phyloP scores from a whole-genome alignment of 176 grass and related monocot species.

The Eleusine indica region DNA sequence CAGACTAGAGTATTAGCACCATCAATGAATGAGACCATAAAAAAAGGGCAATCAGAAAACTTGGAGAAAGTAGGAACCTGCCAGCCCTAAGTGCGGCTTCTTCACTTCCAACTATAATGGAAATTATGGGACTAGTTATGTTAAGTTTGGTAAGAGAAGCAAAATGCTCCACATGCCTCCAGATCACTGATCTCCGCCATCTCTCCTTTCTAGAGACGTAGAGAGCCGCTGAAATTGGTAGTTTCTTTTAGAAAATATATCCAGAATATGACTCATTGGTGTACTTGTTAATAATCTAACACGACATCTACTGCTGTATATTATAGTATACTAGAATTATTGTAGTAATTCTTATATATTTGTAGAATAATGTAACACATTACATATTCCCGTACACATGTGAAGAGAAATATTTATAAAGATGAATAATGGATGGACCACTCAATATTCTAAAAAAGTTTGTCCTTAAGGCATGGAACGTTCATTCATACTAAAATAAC shows the following conservation, averaged over 20 bases:
- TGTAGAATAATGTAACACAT: background rate
- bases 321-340: background rate
- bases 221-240: slow-evolving; percentile 66
- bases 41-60: background rate
- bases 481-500: slow-evolving; percentile 26
- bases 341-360: slow-evolving; percentile 17
- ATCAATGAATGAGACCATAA: background rate
- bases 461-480: background rate
- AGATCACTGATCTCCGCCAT: slow-evolving; percentile 78
- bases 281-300: background rate
- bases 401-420: background rate
- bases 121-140: slow-evolving; percentile 93
- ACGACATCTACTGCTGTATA: background rate
- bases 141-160: slow-evolving; percentile 57
- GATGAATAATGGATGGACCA: background rate
- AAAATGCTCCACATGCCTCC: slow-evolving; percentile 83
- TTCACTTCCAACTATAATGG: slow-evolving; percentile 85
- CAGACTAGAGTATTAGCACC: slow-evolving; percentile 30
- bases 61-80: slow-evolving; percentile 55
- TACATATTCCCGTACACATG: background rate
- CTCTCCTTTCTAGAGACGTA: slow-evolving; percentile 73
- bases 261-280: background rate
- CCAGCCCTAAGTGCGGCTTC: slow-evolving; percentile 70
- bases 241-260: slow-evolving; percentile 17
- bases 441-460: slow-evolving; percentile 21